A percentile compares a stretch with the other conserved stretches of the same genome.
Evolutionary conservation across 2,329 filamentous ascomycete genomes (phyloP).

Genomic region (Colletotrichum eremochloae): DNA sequence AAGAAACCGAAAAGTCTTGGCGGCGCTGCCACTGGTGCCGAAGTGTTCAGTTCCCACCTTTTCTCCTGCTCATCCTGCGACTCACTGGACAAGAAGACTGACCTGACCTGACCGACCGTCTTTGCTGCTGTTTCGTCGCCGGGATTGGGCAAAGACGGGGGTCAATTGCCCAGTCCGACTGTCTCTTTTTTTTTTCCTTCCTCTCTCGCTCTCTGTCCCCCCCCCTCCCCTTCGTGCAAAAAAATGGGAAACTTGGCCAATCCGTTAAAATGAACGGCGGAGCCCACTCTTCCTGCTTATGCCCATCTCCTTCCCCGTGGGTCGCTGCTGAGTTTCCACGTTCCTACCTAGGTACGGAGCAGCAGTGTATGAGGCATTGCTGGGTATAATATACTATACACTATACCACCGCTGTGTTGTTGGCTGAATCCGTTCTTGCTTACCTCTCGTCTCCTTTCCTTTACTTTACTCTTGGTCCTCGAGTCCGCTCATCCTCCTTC

Average conservation of each 20-base stretch:
- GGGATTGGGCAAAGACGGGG: neutral
- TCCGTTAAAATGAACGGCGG: constrained; percentile 40
- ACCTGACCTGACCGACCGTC: neutral
- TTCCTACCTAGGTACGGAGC: neutral
- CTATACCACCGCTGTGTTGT: neutral
- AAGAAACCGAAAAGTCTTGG: constrained; percentile 41
- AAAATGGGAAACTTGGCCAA: constrained; percentile 26
- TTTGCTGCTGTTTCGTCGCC: constrained; percentile 4
- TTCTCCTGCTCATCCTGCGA: neutral
- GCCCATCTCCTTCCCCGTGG: constrained; percentile 7
- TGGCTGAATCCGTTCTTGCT: neutral
- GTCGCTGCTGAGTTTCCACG: neutral
- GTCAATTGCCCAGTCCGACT: neutral
- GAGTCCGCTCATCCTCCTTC: neutral
- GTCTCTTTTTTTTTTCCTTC: neutral
- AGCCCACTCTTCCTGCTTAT: constrained; percentile 10
- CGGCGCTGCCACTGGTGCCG: constrained; percentile 30
- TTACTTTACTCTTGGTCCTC: neutral
- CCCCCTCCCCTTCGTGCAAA: neutral
- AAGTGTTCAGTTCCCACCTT: constrained; percentile 34
- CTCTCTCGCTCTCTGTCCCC: too few relatives aligned
- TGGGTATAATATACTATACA: too few relatives aligned
- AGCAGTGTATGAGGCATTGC: too few relatives aligned
- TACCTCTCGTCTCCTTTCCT: neutral
- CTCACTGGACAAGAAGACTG: neutral